Conservation (phyloP, 2,329 filamentous ascomycete species). For the Pseudogymnoascus sp. region DNA sequence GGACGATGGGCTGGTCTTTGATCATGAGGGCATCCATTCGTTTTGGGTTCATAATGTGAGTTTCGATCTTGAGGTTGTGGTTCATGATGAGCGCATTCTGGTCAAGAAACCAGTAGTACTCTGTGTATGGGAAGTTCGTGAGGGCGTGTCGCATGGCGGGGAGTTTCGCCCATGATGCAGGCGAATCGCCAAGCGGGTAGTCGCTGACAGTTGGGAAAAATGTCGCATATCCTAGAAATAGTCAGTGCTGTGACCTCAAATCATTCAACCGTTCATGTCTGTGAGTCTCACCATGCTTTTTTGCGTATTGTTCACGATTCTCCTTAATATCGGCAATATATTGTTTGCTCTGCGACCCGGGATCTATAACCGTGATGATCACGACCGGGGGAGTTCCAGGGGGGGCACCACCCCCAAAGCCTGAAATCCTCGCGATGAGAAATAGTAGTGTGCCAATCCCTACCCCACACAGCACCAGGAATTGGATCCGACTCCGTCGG, state of each 20-base stretch:
- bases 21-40: slow-evolving; percentile 73
- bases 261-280: slow-evolving; percentile 7
- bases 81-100: slow-evolving; percentile 86
- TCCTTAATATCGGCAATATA: slow-evolving; percentile 69
- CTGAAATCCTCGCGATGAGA: slow-evolving; percentile 39
- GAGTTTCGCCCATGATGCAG: slow-evolving; percentile 65
- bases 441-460: slow-evolving; percentile 42
- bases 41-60: slow-evolving; percentile 58
- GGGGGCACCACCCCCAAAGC: slow-evolving; percentile 29
- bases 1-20: slow-evolving; percentile 76
- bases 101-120: slow-evolving; percentile 82
- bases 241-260: slow-evolving; percentile 14
- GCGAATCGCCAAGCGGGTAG: slow-evolving; percentile 58
- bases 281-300: slow-evolving; percentile 62
- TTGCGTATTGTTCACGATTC: slow-evolving; percentile 79
- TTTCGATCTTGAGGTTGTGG: slow-evolving; percentile 58
- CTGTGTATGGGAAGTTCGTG: slow-evolving; percentile 65
- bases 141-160: slow-evolving; percentile 86
- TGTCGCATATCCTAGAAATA: slow-evolving; percentile 63
- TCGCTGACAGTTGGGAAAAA: slow-evolving; percentile 73
- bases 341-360: slow-evolving; percentile 48
- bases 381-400: slow-evolving; percentile 58
- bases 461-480: slow-evolving; percentile 40
- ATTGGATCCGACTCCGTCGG: slow-evolving; percentile 55
- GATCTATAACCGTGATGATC: slow-evolving; percentile 75